A percentile compares a stretch with the other conserved stretches of the same genome.
Conservation (phyloP, 495 filamentous ascomycete species). For the Xylaria longipes region DNA sequence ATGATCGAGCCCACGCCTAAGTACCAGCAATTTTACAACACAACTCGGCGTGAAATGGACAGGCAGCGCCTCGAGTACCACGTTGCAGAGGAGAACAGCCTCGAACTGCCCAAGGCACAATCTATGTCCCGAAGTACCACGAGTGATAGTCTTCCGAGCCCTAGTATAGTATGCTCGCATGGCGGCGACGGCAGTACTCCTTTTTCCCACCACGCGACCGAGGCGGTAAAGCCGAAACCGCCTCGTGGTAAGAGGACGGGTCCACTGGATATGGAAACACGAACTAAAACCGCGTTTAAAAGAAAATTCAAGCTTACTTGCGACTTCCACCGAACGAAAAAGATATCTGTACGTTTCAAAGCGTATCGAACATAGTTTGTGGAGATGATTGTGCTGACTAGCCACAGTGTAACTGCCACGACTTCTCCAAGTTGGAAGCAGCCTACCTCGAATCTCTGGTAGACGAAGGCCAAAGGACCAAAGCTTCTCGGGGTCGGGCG, state of each 20-base stretch:
- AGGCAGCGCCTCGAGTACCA: slow-evolving; percentile 30
- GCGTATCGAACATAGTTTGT: background rate
- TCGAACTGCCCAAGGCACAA: slow-evolving; percentile 26
- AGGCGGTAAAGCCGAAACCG: slow-evolving; percentile 25
- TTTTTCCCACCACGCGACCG: slow-evolving; percentile 17
- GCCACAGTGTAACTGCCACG: slow-evolving; percentile 38
- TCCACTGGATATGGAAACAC: slow-evolving; percentile 31
- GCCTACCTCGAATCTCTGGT: slow-evolving; percentile 10
- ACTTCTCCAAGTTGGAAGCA: slow-evolving; percentile 36
- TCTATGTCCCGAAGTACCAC: slow-evolving; percentile 27
- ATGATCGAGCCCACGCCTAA: slow-evolving; percentile 40
- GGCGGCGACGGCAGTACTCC: slow-evolving; percentile 28
- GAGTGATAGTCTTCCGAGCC: slow-evolving; percentile 17
- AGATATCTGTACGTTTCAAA: slow-evolving; percentile 32
- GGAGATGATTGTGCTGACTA: background rate
- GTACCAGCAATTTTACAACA: slow-evolving; percentile 46
- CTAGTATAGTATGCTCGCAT: slow-evolving; percentile 34
- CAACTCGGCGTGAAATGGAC: slow-evolving; percentile 37
- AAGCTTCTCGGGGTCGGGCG: slow-evolving; percentile 12
- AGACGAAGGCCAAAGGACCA: background rate
- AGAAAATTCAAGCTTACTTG: slow-evolving; percentile 39
- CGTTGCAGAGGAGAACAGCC: slow-evolving; percentile 31
- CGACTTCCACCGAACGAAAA: slow-evolving; percentile 34
- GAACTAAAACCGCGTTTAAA: slow-evolving; percentile 36
- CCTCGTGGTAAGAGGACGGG: slow-evolving; percentile 39